phyloP scores from a whole-genome alignment of 1,284 basidiomycete species.

The Microbotryum violaceum region DNA sequence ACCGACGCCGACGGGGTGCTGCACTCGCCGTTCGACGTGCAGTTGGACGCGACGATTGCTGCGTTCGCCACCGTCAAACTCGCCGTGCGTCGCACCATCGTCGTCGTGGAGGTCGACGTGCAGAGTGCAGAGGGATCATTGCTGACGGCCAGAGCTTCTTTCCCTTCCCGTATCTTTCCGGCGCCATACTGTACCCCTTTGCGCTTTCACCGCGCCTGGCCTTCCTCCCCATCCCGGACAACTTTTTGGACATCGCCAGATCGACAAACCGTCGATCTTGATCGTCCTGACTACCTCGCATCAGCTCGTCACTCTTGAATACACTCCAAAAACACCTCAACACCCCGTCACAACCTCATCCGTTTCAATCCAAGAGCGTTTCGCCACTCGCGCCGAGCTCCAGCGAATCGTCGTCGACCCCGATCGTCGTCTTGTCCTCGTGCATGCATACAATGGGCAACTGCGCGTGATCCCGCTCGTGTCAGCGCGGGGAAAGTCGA shows the following conservation, averaged over 20 bases:
- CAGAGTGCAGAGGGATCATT: not conserved
- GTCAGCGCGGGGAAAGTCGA: not conserved
- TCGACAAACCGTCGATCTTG: conserved; percentile 12
- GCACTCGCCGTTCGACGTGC: conserved; percentile 10
- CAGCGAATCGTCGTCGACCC: conserved; percentile 28
- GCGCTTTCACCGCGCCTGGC: not conserved
- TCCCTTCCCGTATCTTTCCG: not conserved
- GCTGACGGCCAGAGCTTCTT: not conserved
- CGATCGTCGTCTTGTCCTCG: conserved; percentile 13
- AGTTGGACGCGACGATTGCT: conserved; percentile 23
- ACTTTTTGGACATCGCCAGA: not conserved
- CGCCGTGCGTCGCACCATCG: conserved; percentile 1
- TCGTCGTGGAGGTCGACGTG: not conserved
- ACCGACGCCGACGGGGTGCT: not conserved
- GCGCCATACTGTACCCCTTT: not conserved
- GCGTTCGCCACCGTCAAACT: conserved; percentile 23
- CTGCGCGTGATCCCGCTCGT: conserved; percentile 31
- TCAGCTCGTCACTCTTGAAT: conserved; percentile 27
- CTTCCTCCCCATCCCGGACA: not conserved
- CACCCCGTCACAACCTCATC: conserved; percentile 13
- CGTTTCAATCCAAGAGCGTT: conserved; percentile 27
- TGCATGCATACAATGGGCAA: conserved; percentile 35
- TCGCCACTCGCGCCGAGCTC: conserved; percentile 21
- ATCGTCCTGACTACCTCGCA: conserved; percentile 32
- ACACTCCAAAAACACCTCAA: conserved; percentile 7